Evolutionary conservation across 805 yeast genomes (phyloP).

Genomic region (Brettanomyces sp.): DNA sequence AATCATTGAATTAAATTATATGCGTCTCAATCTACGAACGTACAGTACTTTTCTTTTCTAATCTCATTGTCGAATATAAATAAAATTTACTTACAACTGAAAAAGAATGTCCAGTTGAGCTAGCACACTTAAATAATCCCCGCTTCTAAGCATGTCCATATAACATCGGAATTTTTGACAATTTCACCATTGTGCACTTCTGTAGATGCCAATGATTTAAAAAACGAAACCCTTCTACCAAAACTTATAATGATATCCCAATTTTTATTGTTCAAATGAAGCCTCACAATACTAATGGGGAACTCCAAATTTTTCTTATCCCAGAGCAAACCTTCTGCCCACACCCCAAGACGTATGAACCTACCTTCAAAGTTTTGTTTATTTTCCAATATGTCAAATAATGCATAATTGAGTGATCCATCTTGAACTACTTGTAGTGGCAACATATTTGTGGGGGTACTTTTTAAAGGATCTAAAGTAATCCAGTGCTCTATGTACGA

Average conservation of each 20-base stretch:
- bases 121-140: too few relatives aligned
- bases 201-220: slow-evolving; percentile 1
- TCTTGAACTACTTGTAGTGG: background rate
- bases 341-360: slow-evolving; percentile 37
- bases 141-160: slow-evolving; percentile 9
- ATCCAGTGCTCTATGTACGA: slow-evolving; percentile 49
- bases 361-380: slow-evolving; percentile 30
- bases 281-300: slow-evolving; percentile 17
- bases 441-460: background rate
- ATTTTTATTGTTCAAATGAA: slow-evolving; percentile 6
- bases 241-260: slow-evolving; percentile 9
- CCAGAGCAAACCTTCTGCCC: slow-evolving; percentile 42
- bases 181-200: slow-evolving; percentile 3
- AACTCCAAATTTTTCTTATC: slow-evolving; percentile 15
- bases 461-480: slow-evolving; percentile 29
- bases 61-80: background rate
- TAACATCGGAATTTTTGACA: slow-evolving; percentile 6
- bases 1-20: too few relatives aligned
- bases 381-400: slow-evolving; percentile 11
- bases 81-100: background rate
- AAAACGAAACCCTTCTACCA: slow-evolving; percentile 9
- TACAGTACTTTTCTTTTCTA: background rate
- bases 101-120: too few relatives aligned
- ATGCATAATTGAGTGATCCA: slow-evolving; percentile 8
- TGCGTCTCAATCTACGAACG: background rate